Base-by-base conservation (phyloP, 2,329 filamentous ascomycete species). In the Ophiostoma quercus region DNA sequence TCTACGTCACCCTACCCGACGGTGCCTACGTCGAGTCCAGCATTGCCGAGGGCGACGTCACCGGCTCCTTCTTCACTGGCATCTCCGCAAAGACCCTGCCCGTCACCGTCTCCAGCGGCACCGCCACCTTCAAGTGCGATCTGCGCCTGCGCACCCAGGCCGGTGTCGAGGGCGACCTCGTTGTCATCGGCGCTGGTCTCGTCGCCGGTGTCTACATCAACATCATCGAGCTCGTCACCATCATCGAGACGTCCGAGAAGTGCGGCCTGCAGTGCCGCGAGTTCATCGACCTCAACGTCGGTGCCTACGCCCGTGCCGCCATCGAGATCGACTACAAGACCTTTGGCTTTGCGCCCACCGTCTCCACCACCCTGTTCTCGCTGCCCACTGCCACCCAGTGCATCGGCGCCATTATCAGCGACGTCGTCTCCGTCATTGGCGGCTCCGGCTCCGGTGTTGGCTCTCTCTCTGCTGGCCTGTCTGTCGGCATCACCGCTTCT, bases 1-100 rank as follows among this genome's bases (percentile, higher is more conserved):
- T 86, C 69, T 83, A 85, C 74, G 78, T 87, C 67, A 79, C 81
- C 73, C 78, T 87, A 0, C 79, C 82, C 11, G 82, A 85, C 51
- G 77, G 77, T 47, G 79, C 81, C 57, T 78, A 74, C 68, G 73
- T 83, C 39, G 78, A 80, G 74, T 77, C 82, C 69, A 77, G 79
- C 71, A 76, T 83, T 69, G 71, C 82, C 34, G 79, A 79, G 22
- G 80, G 85, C n/a, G 76, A 77, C 2, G 78, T 86, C 68, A 76
- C 82, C 16, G 77, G 84, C 29, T 78, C 81, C 5, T 77, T 82
- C 67, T 85, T 88, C 73, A 67, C 77, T 78, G 71, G 78, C 71
- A 51, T 77, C 78, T 79, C 80, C 74, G 78, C 79, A 73, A 69
- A 82, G 70, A 79, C 82, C 71, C 77, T 84, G 14, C 84, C 84